Base-by-base conservation (phyloP, 2,329 filamentous ascomycete genomes). In the Penicillium thymicola region DNA sequence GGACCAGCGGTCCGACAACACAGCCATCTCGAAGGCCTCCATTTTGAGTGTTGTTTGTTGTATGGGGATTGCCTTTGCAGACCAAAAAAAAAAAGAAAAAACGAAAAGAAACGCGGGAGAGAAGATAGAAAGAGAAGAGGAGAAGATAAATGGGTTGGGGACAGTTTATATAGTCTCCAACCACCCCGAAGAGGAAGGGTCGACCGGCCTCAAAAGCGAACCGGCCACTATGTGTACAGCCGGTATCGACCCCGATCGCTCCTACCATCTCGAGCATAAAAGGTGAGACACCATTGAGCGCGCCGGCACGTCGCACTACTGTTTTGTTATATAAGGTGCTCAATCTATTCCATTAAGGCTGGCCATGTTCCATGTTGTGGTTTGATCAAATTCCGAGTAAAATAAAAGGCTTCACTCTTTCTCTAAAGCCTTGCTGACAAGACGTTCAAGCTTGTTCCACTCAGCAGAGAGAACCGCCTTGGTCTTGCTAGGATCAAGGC, bases 361-460 rank as follows among this genome's bases (percentile, higher is more conserved):
- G 11, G 21, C 5, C 23, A 21, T 21, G 34, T 30, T 4, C 5
- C 23, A 21, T 21, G 34, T 30, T 4, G 34, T 13, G 16, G n/a
- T 46, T 14, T n/a, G 10, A 38, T 36, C 23, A 18, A 27, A 14
- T 28, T 48, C 28, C 42, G n/a, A 11, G 36, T 25, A 25, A 25
- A 13, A 41, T 42, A 42, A 23, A 51, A 34, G 6, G 32, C 32
- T 34, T 51, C 13, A 70, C 65, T 56, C 73, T 65, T 23, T 70
- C 64, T 54, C 70, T 66, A 64, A 40, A 28, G 63, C 64, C 25
- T 57, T 51, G 37, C 64, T 55, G 36, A 68, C 68, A 45, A 77
- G 57, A 49, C 62, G 58, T 50, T 79, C 78, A 59, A 83, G 68
- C 67, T 82, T 82, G 61, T 77, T 75, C 66, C 78, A 82, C 66